phyloP scores from a whole-genome alignment of 2,329 filamentous ascomycete genomes.

The Colletotrichum incanum region DNA sequence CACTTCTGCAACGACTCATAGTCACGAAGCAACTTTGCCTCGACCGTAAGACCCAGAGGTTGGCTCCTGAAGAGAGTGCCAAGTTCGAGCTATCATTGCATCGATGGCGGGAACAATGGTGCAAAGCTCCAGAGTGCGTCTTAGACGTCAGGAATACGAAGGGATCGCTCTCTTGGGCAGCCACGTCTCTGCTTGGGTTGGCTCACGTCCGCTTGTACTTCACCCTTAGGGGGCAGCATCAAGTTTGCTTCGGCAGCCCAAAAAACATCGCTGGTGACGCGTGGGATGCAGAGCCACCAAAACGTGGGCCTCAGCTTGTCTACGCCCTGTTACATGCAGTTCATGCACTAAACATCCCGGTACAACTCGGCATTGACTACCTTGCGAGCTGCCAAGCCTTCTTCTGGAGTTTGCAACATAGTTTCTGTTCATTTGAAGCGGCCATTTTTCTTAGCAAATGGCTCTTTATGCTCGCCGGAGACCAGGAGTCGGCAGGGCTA shows the following conservation, averaged over 20 bases:
- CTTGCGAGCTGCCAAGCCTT: conserved; percentile 22
- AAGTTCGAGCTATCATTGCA: conserved; percentile 23
- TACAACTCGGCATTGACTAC: conserved; percentile 22
- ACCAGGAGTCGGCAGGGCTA: not conserved
- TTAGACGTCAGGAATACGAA: conserved; percentile 16
- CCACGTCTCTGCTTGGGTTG: conserved; percentile 12
- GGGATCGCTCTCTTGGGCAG: conserved; percentile 22
- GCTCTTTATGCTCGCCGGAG: not conserved
- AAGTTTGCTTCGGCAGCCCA: conserved; percentile 5
- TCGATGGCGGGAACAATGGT: conserved; percentile 21
- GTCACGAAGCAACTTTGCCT: conserved; percentile 12
- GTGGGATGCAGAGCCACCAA: conserved; percentile 12
- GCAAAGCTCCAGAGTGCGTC: conserved; percentile 17
- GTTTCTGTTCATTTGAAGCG: conserved; percentile 13
- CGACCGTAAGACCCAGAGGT: not conserved
- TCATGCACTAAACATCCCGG: conserved; percentile 26
- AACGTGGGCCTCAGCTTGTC: conserved; percentile 1
- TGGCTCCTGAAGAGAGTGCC: not conserved
- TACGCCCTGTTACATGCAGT: conserved; percentile 20
- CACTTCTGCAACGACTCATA: conserved; percentile 13
- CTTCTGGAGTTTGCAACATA: conserved; percentile 28
- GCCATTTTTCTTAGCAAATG: conserved; percentile 6
- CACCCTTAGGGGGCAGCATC: not conserved
- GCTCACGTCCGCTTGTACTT: conserved; percentile 19
- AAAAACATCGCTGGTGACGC: conserved; percentile 1